Evolutionary conservation across 78 protist genomes (phyloP).

Genomic region (Corallochytrium limacisporum): DNA sequence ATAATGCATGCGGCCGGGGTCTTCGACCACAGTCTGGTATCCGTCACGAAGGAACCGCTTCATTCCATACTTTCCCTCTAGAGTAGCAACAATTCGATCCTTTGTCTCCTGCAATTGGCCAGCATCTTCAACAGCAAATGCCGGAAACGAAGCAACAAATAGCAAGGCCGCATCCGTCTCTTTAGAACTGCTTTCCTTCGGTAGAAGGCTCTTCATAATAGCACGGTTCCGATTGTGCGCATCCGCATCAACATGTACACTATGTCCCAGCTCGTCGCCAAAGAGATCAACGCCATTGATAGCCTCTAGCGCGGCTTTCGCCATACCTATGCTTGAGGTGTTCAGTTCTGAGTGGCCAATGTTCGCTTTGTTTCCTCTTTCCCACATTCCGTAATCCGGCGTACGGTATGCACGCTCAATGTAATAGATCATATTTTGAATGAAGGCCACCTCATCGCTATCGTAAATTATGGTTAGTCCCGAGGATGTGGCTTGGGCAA

Average conservation of each 20-base stretch:
- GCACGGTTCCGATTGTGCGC: constrained; percentile 16
- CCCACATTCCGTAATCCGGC: constrained; percentile 19
- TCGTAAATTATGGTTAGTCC: not conserved
- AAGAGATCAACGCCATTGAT: constrained; percentile 3
- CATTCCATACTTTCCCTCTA: not conserved
- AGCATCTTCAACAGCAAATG: not conserved
- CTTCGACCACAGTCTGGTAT: too few species aligned
- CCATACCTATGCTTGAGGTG: constrained; percentile 18
- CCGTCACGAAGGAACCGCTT: not conserved
- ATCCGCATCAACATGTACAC: constrained; percentile 17
- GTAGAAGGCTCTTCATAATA: not conserved
- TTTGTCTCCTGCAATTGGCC: not conserved
- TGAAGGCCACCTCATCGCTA: not conserved
- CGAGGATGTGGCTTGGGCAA: not conserved
- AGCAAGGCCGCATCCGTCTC: constrained; percentile 14
- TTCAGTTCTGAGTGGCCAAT: not conserved
- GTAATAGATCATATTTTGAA: constrained; percentile 11
- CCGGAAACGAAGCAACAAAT: not conserved
- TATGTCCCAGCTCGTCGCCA: not conserved
- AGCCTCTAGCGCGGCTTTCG: constrained; percentile 27
- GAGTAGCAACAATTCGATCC: not conserved
- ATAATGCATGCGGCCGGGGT: too few species aligned
- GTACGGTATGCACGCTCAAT: constrained; percentile 24
- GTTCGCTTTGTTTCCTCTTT: not conserved
- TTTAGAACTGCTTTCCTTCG: not conserved